Conservation (phyloP, 108 stramenopile genomes). For the Cylindrotheca closterium region DNA sequence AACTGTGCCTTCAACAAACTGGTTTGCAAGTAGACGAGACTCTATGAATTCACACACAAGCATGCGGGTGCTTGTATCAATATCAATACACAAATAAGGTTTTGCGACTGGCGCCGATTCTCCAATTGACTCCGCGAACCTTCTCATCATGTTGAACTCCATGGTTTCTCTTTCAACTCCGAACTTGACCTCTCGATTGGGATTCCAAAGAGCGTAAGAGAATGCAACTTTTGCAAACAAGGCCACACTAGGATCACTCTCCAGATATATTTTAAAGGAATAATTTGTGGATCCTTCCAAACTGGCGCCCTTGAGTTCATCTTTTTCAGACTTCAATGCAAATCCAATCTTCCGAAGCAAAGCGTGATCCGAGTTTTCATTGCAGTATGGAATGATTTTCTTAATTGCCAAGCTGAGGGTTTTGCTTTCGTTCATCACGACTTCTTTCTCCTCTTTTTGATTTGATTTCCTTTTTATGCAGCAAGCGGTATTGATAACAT, state of each 20-base stretch:
- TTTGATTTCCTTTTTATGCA: constrained; percentile 1
- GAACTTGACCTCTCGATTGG: constrained; percentile 7
- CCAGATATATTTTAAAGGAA: constrained; percentile 21
- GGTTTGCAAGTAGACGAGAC: constrained; percentile 27
- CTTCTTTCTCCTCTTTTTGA: constrained; percentile 1
- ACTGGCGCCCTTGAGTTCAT: constrained; percentile 8
- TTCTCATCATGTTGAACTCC: constrained; percentile 24
- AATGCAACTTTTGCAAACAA: constrained; percentile 35
- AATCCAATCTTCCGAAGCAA: constrained; percentile 8
- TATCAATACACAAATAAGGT: constrained; percentile 32
- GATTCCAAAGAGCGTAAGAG: constrained; percentile 33
- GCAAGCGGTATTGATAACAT: background rate
- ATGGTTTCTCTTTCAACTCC: constrained; percentile 11
- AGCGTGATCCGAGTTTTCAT: constrained; percentile 19
- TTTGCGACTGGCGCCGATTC: constrained; percentile 17
- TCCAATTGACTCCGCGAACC: constrained; percentile 12
- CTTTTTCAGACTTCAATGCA: constrained; percentile 6
- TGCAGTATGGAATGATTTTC: constrained; percentile 11
- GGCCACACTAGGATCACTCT: constrained; percentile 1
- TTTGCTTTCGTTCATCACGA: constrained; percentile 5
- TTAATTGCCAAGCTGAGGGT: constrained; percentile 17
- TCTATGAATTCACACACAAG: constrained; percentile 49
- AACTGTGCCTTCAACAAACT: constrained; percentile 49
- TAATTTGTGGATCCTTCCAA: constrained; percentile 36
- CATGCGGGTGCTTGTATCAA: constrained; percentile 18